phyloP scores from a whole-genome alignment of 164 flowering plant species.

The Vitis rupestris region DNA sequence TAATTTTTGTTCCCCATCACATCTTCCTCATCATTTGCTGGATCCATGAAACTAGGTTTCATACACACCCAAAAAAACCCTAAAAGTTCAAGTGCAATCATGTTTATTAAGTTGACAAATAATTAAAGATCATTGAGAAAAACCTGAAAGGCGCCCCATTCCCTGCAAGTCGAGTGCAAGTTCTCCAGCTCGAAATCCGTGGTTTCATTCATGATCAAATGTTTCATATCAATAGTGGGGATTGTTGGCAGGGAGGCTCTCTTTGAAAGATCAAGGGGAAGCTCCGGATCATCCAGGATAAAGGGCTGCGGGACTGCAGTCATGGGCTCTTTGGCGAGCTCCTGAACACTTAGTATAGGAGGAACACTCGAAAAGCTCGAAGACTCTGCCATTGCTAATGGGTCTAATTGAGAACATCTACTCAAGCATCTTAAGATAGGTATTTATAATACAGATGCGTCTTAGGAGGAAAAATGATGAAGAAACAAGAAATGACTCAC shows the following conservation, averaged over 20 bases:
- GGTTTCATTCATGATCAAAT: conserved; percentile 6
- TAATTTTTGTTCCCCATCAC: too few relatives aligned
- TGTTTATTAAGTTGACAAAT: too few relatives aligned
- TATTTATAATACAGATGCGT: too few relatives aligned
- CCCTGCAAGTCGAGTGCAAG: conserved; percentile 39
- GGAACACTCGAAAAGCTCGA: not conserved
- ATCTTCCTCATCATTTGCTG: too few relatives aligned
- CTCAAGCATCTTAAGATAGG: too few relatives aligned
- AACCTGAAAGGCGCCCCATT: conserved; percentile 57
- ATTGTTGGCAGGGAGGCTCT: not conserved
- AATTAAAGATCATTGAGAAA: not conserved
- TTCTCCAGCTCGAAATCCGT: conserved; percentile 23
- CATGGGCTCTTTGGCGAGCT: conserved; percentile 19
- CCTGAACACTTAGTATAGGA: conserved; percentile 17
- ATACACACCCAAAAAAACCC: too few relatives aligned
- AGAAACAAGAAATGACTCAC: too few relatives aligned
- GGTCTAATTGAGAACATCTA: too few relatives aligned
- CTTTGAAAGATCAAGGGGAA: not conserved
- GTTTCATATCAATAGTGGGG: conserved; percentile 23
- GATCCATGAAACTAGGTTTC: too few relatives aligned
- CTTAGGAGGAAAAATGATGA: too few relatives aligned
- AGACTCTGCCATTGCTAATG: conserved; percentile 4
- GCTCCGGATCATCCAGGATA: not conserved
- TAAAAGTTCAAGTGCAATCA: too few relatives aligned
- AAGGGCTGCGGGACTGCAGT: conserved; percentile 9